Evolutionary conservation across 73 alveolate species (phyloP).

Genomic region (Tetrahymena thermophila): DNA sequence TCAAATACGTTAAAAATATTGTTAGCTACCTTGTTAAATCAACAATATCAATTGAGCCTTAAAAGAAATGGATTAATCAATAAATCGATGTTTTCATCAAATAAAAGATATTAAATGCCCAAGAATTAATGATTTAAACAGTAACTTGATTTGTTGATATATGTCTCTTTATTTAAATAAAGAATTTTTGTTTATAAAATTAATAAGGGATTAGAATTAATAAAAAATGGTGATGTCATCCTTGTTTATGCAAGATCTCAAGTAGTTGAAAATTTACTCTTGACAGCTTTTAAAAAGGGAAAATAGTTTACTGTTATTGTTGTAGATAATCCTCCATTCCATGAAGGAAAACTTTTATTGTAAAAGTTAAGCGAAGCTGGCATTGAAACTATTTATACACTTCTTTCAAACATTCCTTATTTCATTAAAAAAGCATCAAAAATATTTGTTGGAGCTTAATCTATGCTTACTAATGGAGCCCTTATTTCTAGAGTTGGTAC

Average conservation of each 20-base stretch:
- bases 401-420: constrained; percentile 25
- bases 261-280: constrained; percentile 28
- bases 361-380: constrained; percentile 11
- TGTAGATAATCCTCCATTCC: constrained; percentile 34
- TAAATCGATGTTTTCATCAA: constrained; percentile 23
- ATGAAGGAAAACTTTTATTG: constrained; percentile 17
- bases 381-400: background rate
- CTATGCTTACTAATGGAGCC: constrained; percentile 41
- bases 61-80: constrained; percentile 24
- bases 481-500: constrained; percentile 35
- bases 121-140: constrained; percentile 14
- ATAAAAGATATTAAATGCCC: constrained; percentile 13
- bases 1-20: background rate
- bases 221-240: constrained; percentile 10
- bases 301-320: constrained; percentile 12
- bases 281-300: constrained; percentile 9
- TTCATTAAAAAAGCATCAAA: constrained; percentile 12
- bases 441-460: constrained; percentile 38
- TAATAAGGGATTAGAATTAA: constrained; percentile 13
- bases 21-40: background rate
- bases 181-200: background rate
- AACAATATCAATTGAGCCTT: constrained; percentile 1
- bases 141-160: background rate
- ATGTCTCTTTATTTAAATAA: too few relatives aligned
- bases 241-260: constrained; percentile 37